Evolutionary conservation across 257 asterid species (phyloP).

Genomic region (Solanum pinnatisectum): DNA sequence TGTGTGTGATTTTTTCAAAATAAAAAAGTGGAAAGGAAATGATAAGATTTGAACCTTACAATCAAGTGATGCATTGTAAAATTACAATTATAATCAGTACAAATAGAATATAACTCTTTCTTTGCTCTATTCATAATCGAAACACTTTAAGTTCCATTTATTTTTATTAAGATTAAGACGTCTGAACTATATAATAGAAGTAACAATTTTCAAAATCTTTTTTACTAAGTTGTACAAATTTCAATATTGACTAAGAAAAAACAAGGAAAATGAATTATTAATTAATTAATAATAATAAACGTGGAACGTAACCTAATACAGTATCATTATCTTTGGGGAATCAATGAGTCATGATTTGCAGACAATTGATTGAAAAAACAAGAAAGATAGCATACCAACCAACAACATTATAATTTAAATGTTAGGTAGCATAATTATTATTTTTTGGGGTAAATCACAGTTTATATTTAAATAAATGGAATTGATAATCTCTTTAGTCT

Average conservation of each 20-base stretch:
- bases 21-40: not conserved
- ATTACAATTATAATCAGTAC: not conserved
- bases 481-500: not conserved
- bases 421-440: not conserved
- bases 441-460: not conserved
- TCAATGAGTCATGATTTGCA: not conserved
- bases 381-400: not conserved
- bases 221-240: not conserved
- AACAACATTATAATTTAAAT: not conserved
- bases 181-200: too few relatives aligned
- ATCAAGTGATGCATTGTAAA: not conserved
- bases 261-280: not conserved
- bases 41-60: not conserved
- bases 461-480: not conserved
- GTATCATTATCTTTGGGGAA: not conserved
- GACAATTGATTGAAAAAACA: not conserved
- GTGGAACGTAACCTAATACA: not conserved
- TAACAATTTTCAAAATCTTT: not conserved
- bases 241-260: not conserved
- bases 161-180: too few relatives aligned
- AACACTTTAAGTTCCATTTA: not conserved
- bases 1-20: not conserved
- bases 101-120: not conserved
- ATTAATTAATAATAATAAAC: too few relatives aligned
- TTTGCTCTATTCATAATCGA: not conserved